Conservation (phyloP, 805 yeast genomes). For the Zygotorulaspora danielsina region DNA sequence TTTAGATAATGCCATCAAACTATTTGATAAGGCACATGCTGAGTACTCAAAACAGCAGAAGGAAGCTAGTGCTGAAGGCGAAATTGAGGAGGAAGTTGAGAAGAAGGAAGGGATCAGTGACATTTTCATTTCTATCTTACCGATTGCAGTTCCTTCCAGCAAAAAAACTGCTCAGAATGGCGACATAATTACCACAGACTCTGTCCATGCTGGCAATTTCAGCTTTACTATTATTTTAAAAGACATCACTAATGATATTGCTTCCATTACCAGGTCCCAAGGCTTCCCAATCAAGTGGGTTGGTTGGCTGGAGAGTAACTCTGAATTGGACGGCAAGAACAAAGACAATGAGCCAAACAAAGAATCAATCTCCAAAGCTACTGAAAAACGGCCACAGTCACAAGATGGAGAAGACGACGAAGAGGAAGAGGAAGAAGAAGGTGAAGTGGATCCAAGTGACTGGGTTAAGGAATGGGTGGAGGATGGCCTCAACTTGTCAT, state of each 20-base stretch:
- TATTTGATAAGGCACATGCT: slow-evolving; percentile 34
- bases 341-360: slow-evolving; percentile 18
- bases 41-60: slow-evolving; percentile 25
- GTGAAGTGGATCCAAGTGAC: slow-evolving; percentile 68
- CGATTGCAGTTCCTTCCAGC: slow-evolving; percentile 40
- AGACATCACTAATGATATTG: slow-evolving; percentile 74
- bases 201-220: slow-evolving; percentile 50
- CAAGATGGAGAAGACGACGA: slow-evolving; percentile 26
- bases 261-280: slow-evolving; percentile 75
- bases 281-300: slow-evolving; percentile 90
- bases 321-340: slow-evolving; percentile 16
- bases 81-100: slow-evolving; percentile 14
- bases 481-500: slow-evolving; percentile 69
- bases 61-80: slow-evolving; percentile 21
- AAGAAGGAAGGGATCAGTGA: slow-evolving; percentile 44
- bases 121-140: slow-evolving; percentile 66
- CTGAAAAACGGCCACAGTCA: slow-evolving; percentile 15
- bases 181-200: slow-evolving; percentile 37
- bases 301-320: slow-evolving; percentile 63
- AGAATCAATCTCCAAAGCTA: slow-evolving; percentile 32
- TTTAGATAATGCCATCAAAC: slow-evolving; percentile 65
- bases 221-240: slow-evolving; percentile 69
- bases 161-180: slow-evolving; percentile 20
- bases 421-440: slow-evolving; percentile 36
- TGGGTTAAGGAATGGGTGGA: slow-evolving; percentile 80